Percentiles rank a stretch among this genome's conserved stretches.
phyloP scores from a whole-genome alignment of 352 stramenopile species.

The Phytopythium helicoides region DNA sequence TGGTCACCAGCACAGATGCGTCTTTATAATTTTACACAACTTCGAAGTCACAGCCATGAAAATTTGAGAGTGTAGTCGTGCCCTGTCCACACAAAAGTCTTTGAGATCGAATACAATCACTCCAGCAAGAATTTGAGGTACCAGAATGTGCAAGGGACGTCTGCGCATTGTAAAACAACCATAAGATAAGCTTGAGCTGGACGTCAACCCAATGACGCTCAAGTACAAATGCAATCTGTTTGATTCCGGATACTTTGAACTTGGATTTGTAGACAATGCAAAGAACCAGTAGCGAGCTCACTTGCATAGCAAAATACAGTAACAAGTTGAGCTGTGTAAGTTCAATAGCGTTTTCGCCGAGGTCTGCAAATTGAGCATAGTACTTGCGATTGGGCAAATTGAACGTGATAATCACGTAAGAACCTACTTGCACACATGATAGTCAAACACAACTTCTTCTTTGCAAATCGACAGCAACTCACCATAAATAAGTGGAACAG shows the following conservation, averaged over 20 bases:
- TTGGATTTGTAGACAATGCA: conserved; percentile 8
- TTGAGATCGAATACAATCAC: too few species aligned
- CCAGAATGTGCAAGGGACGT: conserved; percentile 21
- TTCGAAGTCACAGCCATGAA: too few species aligned
- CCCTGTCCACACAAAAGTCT: too few species aligned
- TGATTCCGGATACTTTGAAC: conserved; percentile 11
- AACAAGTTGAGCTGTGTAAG: conserved; percentile 16
- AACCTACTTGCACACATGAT: conserved; percentile 7
- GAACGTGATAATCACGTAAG: conserved; percentile 25
- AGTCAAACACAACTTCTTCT: too few species aligned
- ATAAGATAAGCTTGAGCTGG: conserved; percentile 30
- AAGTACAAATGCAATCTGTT: conserved; percentile 33
- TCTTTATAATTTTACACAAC: too few species aligned
- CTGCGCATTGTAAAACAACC: conserved; percentile 28
- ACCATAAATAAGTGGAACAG: too few species aligned
- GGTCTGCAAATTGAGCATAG: conserved; percentile 13
- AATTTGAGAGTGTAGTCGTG: too few species aligned
- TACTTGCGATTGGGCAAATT: conserved; percentile 16
- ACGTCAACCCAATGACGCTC: conserved; percentile 17
- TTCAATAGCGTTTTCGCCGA: conserved; percentile 8
- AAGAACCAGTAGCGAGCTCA: neutral
- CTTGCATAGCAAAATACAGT: conserved; percentile 5
- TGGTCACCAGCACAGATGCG: too few species aligned
- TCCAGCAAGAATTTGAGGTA: neutral
- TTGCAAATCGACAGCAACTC: too few species aligned